A percentile compares a stretch with the other conserved stretches of the same genome.
Evolutionary conservation across 108 stramenopile species (phyloP).

Genomic region (Nitzschia sp.): DNA sequence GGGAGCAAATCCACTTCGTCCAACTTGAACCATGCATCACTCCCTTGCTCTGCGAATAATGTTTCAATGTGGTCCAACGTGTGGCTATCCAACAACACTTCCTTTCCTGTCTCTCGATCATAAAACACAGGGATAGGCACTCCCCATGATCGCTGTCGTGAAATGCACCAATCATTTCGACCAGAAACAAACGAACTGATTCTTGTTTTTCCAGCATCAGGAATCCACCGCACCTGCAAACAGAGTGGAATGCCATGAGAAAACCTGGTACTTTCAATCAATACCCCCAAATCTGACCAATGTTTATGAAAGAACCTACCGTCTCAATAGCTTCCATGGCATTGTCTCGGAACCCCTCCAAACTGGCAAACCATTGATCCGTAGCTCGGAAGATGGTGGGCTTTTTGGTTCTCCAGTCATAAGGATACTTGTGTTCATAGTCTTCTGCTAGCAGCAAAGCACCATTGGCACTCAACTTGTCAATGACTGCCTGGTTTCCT

Average conservation of each 20-base stretch:
- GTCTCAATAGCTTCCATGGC: constrained; percentile 87
- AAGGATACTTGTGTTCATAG: constrained; percentile 98
- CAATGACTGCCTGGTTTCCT: constrained; percentile 87
- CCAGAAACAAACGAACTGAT: constrained; percentile 83
- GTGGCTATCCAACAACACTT: constrained; percentile 84
- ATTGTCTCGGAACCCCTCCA: constrained; percentile 87
- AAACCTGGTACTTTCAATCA: constrained; percentile 34
- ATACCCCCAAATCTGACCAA: constrained; percentile 9
- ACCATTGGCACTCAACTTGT: constrained; percentile 73
- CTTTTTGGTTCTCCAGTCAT: constrained; percentile 99
- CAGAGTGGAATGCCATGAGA: constrained; percentile 10
- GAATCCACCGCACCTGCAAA: constrained; percentile 89
- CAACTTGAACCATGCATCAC: constrained; percentile 97
- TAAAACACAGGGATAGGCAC: constrained; percentile 99
- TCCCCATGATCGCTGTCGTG: constrained; percentile 97
- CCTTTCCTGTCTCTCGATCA: constrained; percentile 76
- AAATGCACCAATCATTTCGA: constrained; percentile 98
- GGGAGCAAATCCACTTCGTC: constrained; percentile 89
- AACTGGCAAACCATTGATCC: constrained; percentile 98
- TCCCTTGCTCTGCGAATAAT: constrained; percentile 88
- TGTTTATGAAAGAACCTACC: constrained; percentile 47
- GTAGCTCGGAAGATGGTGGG: constrained; percentile 98
- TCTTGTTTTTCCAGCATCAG: constrained; percentile 89
- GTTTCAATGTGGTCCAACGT: constrained; percentile 82
- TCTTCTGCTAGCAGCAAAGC: constrained; percentile 83